These are phyloP conservation scores for Escovopsis sp. DNA, from an alignment of 2,329 filamentous ascomycete genomes.

Conservation along the genomic window DNA sequence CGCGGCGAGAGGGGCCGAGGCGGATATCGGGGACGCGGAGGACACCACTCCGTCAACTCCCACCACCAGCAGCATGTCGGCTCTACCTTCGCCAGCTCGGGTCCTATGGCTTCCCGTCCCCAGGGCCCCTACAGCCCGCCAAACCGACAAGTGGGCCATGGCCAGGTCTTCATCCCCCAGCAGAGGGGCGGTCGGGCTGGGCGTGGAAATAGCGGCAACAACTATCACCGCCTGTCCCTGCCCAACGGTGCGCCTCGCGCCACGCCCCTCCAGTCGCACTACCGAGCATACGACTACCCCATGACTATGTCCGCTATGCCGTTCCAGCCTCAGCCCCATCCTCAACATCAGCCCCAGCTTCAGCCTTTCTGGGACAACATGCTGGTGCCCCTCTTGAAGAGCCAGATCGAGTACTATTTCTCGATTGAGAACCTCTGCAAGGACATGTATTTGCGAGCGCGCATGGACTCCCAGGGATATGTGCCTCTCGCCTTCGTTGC, in stretches of 20 bases:
- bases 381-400: slow-evolving; percentile 26
- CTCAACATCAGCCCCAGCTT: slow-evolving; percentile 8
- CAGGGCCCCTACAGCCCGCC: slow-evolving; percentile 29
- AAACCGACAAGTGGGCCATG: slow-evolving; percentile 24
- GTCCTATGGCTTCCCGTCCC: slow-evolving; percentile 17
- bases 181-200: slow-evolving; percentile 20
- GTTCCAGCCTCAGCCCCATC: slow-evolving; percentile 13
- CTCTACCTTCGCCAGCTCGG: slow-evolving; percentile 19
- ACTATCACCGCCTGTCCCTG: slow-evolving; percentile 25
- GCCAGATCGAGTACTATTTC: slow-evolving; percentile 80
- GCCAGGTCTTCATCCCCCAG: slow-evolving; percentile 18
- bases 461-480: slow-evolving; percentile 94
- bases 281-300: slow-evolving; percentile 23
- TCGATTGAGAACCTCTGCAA: slow-evolving; percentile 92
- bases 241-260: slow-evolving; percentile 21
- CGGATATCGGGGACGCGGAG: slow-evolving; percentile 29
- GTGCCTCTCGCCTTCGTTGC: slow-evolving; percentile 67
- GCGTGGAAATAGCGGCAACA: slow-evolving; percentile 16
- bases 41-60: slow-evolving; percentile 22
- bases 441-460: slow-evolving; percentile 71
- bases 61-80: slow-evolving; percentile 20
- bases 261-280: slow-evolving; percentile 21
- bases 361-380: slow-evolving; percentile 39
- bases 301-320: slow-evolving; percentile 21
- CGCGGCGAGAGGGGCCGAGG: slow-evolving; percentile 28